Percentiles rank a stretch among this genome's conserved stretches.
Evolutionary conservation across 805 yeast species (phyloP).

Genomic region (Candida fluviatilis): DNA sequence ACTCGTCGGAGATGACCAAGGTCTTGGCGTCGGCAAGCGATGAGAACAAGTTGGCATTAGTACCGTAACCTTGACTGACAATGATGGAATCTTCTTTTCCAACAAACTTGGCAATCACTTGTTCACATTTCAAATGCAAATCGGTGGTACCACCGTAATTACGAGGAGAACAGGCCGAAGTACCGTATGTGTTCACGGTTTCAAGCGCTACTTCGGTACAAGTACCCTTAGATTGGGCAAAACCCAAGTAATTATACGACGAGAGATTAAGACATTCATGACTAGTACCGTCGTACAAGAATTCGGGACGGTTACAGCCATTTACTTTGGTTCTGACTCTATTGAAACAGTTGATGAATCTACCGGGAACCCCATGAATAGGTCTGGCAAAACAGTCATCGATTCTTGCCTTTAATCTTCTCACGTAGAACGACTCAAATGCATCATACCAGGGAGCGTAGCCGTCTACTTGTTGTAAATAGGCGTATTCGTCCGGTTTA

Average conservation of each 20-base stretch:
- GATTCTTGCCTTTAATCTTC: conserved; percentile 85
- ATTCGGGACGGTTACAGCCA: conserved; percentile 26
- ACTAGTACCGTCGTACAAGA: conserved; percentile 71
- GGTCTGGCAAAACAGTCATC: conserved; percentile 96
- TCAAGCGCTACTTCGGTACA: conserved; percentile 79
- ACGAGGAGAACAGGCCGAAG: conserved; percentile 77
- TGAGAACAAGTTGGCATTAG: conserved; percentile 84
- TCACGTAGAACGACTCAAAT: conserved; percentile 88
- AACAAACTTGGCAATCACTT: conserved; percentile 73
- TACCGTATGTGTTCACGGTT: conserved; percentile 64
- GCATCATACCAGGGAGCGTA: conserved; percentile 95
- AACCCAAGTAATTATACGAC: conserved; percentile 92
- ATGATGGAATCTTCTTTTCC: conserved; percentile 87
- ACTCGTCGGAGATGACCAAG: conserved; percentile 86
- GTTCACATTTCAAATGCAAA: conserved; percentile 71
- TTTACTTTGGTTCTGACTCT: conserved; percentile 66
- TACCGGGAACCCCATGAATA: conserved; percentile 96
- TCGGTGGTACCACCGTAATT: conserved; percentile 70
- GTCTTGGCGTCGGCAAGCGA: conserved; percentile 83
- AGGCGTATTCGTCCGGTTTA: conserved; percentile 59
- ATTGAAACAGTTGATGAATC: conserved; percentile 78
- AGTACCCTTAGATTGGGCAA: conserved; percentile 90
- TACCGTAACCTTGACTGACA: conserved; percentile 93
- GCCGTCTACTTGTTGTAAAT: conserved; percentile 76
- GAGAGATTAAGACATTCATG: conserved; percentile 80